phyloP scores from a whole-genome alignment of 306 rosid genomes.

The Hippophae rhamnoides region DNA sequence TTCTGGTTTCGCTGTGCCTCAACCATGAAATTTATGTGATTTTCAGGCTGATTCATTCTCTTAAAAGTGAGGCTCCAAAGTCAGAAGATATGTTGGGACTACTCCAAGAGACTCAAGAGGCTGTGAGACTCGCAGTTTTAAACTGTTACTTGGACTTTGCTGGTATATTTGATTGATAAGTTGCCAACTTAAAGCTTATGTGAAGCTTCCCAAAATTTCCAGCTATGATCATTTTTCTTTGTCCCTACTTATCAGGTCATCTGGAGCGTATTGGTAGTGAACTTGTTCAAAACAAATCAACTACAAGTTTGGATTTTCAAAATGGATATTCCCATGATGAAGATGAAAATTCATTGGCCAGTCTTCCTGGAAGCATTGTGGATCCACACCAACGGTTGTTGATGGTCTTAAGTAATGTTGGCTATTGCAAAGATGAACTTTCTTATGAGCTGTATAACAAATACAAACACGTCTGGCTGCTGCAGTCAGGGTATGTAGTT shows the following conservation, averaged over 20 bases:
- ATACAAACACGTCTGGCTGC: conserved; percentile 77
- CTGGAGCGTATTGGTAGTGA: conserved; percentile 71
- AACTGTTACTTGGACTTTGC: conserved; percentile 94
- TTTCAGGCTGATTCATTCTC: conserved; percentile 73
- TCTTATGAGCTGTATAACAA: conserved; percentile 70
- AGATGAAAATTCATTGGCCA: conserved; percentile 39
- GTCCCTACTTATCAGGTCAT: conserved; percentile 43
- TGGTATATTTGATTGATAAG: conserved; percentile 46
- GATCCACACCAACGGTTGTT: conserved; percentile 76
- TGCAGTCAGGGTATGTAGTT: conserved; percentile 58
- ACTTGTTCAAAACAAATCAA: conserved; percentile 48
- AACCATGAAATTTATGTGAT: conserved; percentile 9
- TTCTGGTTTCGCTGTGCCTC: not conserved
- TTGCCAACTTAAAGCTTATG: conserved; percentile 14
- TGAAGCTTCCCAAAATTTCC: conserved; percentile 9
- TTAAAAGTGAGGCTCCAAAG: conserved; percentile 75
- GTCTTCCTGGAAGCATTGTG: conserved; percentile 44
- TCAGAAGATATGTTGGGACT: conserved; percentile 75
- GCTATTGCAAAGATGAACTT: conserved; percentile 95
- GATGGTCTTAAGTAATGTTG: conserved; percentile 82
- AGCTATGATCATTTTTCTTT: conserved; percentile 21
- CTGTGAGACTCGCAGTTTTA: conserved; percentile 90
- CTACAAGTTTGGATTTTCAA: conserved; percentile 38
- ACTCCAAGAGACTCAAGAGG: conserved; percentile 90
- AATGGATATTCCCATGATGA: conserved; percentile 65